phyloP scores from a whole-genome alignment of 768 basidiomycete genomes.

The Mrakia frigida region DNA sequence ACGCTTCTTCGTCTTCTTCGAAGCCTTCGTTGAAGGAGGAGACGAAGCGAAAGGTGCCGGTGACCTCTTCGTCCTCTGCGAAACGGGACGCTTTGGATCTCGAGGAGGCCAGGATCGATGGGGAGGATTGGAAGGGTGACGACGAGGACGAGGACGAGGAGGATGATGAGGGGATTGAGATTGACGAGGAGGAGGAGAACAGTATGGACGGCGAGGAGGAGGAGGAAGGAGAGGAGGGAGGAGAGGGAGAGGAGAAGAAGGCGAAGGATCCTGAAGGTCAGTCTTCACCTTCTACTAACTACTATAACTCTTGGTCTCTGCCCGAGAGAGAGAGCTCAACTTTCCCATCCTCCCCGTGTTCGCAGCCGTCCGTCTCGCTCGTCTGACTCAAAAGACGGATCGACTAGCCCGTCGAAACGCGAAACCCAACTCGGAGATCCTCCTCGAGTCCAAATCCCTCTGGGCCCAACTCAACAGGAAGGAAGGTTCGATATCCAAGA shows the following conservation, averaged over 20 bases:
- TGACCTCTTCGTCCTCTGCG: slow-evolving; percentile 8
- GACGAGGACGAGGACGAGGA: slow-evolving; percentile 44
- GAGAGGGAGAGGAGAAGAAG: slow-evolving; percentile 18
- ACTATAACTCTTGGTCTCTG: no score
- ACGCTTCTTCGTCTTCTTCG: not conserved
- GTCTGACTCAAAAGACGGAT: slow-evolving; percentile 63
- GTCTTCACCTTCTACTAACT: no score
- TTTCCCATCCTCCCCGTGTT: not conserved
- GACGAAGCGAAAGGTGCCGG: slow-evolving; percentile 30
- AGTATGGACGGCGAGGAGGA: slow-evolving; percentile 23
- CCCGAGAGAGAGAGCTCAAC: no score
- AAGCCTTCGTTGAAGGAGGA: slow-evolving; percentile 24
- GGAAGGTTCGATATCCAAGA: slow-evolving; percentile 53
- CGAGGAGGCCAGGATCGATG: slow-evolving; percentile 34
- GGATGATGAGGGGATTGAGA: slow-evolving; percentile 27
- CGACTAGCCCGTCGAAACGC: slow-evolving; percentile 66
- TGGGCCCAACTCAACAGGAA: slow-evolving; percentile 74
- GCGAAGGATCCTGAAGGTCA: slow-evolving; percentile 60
- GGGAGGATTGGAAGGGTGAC: slow-evolving; percentile 47
- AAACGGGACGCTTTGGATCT: slow-evolving; percentile 7
- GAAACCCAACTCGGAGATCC: slow-evolving; percentile 68
- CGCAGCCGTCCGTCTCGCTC: slow-evolving; percentile 65
- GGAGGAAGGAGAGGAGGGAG: slow-evolving; percentile 37
- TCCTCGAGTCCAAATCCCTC: slow-evolving; percentile 65
- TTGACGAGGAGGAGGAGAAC: slow-evolving; percentile 9